Conservation (phyloP, 2,329 filamentous ascomycete species). For the Corniculantispora saksenae region DNA sequence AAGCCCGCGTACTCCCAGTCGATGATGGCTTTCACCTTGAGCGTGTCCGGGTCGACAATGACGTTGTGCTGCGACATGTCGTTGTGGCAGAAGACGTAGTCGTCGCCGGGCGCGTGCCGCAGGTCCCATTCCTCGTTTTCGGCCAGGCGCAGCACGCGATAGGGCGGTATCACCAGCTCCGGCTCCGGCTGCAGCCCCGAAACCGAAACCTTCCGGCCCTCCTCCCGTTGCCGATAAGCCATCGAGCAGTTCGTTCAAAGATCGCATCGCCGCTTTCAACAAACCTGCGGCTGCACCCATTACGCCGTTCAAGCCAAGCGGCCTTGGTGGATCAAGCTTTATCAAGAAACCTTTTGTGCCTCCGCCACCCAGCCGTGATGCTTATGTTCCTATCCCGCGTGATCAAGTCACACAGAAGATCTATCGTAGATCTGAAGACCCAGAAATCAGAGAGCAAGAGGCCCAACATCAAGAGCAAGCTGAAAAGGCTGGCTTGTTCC, state of each 20-base stretch:
- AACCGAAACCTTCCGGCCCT: constrained; percentile 53
- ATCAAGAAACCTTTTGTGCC: constrained; percentile 98
- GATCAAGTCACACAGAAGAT: constrained; percentile 72
- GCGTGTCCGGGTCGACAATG: constrained; percentile 25
- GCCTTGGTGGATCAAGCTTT: constrained; percentile 66
- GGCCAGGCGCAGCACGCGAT: neutral
- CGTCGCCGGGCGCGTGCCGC: neutral
- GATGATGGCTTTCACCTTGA: constrained; percentile 36
- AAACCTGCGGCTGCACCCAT: constrained; percentile 81
- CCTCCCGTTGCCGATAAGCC: constrained; percentile 77
- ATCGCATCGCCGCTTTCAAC: constrained; percentile 97
- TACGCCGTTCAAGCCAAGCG: constrained; percentile 83
- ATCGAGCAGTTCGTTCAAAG: constrained; percentile 75
- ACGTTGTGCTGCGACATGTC: constrained; percentile 22
- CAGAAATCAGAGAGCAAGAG: constrained; percentile 66
- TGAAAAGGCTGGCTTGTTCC: constrained; percentile 65
- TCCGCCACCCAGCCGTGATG: constrained; percentile 88
- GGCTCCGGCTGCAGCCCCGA: constrained; percentile 41
- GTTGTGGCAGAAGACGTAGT: constrained; percentile 27
- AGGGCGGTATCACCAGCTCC: constrained; percentile 27
- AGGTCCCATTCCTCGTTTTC: too few relatives aligned
- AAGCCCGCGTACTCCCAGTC: constrained; percentile 42
- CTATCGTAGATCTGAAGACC: constrained; percentile 87
- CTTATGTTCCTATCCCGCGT: constrained; percentile 77
- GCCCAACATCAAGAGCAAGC: constrained; percentile 66